Evolutionary conservation across 192 early-diverging fungal genomes (phyloP), one percentile per base, ranked within the genome.

Genomic region (Cladochytrium replicatum): DNA sequence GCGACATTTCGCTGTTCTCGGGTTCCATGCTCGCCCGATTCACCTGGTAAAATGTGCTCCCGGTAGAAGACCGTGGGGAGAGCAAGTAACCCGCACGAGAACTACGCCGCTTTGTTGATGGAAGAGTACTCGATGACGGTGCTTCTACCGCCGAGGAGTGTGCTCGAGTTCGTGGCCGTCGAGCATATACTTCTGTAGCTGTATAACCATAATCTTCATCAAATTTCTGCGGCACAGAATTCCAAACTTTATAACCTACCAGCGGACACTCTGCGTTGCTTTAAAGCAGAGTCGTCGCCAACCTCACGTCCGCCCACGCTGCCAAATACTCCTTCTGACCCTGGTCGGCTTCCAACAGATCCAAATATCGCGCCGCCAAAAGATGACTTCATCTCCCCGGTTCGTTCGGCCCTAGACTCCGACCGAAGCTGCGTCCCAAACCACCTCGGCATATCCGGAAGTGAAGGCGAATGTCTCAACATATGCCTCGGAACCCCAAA

Each of bases 391-490:
- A 60, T 26, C 9, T 25, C 8, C n/a, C 8, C 54, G 24, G 37
- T 8, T 61, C 24, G 17, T 31, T 9, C 6, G 4, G 7, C 13
- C 13, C 43, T 13, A 49, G 46, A 11, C 19, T 15, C 13, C 42
- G 40, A 5, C 22, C 6, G 24, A 11, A 26, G n/a, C 41, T 29
- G 9, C 5, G 8, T 48, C 29, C 24, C 13, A 37, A 29, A 37
- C 69, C 69, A 71, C 26, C 43, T 46, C 17, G 69, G 63, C 6
- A 71, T 19, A 23, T 71, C 69, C 15, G 69, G 69, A 7, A 62
- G 32, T n/a, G 63, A 66, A 9, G 55, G 50, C 6, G 62, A 58
- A 38, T 51, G 32, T 24, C 49, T 26, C 19, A 71, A 50, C 32
- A 71, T 32, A 23, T 71, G 69, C 46, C 67, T 71, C 21, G 69